Percentiles rank a stretch among this genome's conserved stretches.
These are phyloP conservation scores for Mortierella claussenii DNA, from an alignment of 192 early-diverging fungal species.

Conservation along the genomic window DNA sequence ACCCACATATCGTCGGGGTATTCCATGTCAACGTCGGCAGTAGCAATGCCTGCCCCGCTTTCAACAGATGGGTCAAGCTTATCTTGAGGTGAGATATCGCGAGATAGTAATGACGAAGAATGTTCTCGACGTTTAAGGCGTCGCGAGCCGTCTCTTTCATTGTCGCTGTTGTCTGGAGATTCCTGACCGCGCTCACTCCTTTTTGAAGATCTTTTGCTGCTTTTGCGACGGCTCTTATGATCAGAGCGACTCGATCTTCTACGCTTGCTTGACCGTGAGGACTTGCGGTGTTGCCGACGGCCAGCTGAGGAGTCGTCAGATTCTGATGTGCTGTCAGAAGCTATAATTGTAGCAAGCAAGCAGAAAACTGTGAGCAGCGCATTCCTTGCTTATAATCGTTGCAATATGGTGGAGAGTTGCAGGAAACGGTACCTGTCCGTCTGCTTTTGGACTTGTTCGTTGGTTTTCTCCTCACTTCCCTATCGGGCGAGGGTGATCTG, in stretches of 20 bases:
- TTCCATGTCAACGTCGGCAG: slow-evolving; percentile 49
- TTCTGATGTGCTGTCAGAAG: slow-evolving; percentile 24
- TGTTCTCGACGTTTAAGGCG: background rate
- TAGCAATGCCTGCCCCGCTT: background rate
- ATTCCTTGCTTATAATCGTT: too few relatives aligned
- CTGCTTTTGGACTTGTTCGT: slow-evolving; percentile 24
- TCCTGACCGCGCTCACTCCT: too few relatives aligned
- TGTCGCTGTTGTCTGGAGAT: slow-evolving; percentile 44
- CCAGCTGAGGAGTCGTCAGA: slow-evolving; percentile 29
- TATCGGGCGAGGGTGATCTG: slow-evolving; percentile 28
- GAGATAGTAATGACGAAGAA: background rate
- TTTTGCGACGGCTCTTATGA: slow-evolving; percentile 21
- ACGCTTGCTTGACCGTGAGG: slow-evolving; percentile 31
- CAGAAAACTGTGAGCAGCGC: background rate
- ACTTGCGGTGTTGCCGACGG: slow-evolving; percentile 30
- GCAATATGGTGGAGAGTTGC: too few relatives aligned
- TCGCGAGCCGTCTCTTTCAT: slow-evolving; percentile 7
- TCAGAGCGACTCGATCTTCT: slow-evolving; percentile 31
- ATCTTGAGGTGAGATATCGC: too few relatives aligned
- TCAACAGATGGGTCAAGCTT: too few relatives aligned
- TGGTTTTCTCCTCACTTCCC: slow-evolving; percentile 37
- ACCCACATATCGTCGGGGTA: slow-evolving; percentile 67
- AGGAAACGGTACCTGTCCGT: slow-evolving; percentile 33
- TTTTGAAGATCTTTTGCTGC: slow-evolving; percentile 15
- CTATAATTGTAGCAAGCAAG: slow-evolving; percentile 14